Conservation (phyloP, 2,329 filamentous ascomycete genomes). For the Diplodia seriata region DNA sequence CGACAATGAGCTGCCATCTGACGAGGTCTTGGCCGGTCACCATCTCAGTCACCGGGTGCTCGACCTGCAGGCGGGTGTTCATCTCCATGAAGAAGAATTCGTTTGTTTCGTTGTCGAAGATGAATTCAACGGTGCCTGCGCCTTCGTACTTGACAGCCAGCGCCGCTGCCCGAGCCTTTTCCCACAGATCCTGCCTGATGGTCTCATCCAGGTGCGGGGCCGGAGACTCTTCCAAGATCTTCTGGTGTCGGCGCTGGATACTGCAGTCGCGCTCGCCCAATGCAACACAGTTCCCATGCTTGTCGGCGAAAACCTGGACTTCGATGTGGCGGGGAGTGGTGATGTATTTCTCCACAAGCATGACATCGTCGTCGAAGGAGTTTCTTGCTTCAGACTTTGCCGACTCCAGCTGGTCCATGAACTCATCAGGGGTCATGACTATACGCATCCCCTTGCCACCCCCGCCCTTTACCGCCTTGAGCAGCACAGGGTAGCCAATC, state of each 20-base stretch:
- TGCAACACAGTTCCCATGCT: slow-evolving; percentile 69
- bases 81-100: slow-evolving; percentile 76
- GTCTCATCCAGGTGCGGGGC: slow-evolving; percentile 66
- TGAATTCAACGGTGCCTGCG: slow-evolving; percentile 72
- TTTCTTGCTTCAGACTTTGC: slow-evolving; percentile 70
- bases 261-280: slow-evolving; percentile 71
- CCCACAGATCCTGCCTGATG: slow-evolving; percentile 69
- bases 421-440: slow-evolving; percentile 63
- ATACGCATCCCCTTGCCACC: slow-evolving; percentile 75
- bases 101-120: slow-evolving; percentile 71
- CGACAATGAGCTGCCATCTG: slow-evolving; percentile 92
- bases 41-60: slow-evolving; percentile 91
- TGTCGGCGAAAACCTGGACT: slow-evolving; percentile 71
- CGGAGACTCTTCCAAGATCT: slow-evolving; percentile 70
- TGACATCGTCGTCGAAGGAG: slow-evolving; percentile 71
- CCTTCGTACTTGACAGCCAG: slow-evolving; percentile 70
- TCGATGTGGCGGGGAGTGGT: slow-evolving; percentile 71
- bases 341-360: slow-evolving; percentile 73
- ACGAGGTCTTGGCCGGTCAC: slow-evolving; percentile 81
- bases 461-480: slow-evolving; percentile 70
- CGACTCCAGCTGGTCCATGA: slow-evolving; percentile 66
- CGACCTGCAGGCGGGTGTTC: slow-evolving; percentile 88
- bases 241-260: slow-evolving; percentile 70
- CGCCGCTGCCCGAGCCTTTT: slow-evolving; percentile 68
- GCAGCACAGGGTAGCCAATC: slow-evolving; percentile 69